Evolutionary conservation across 2,329 filamentous ascomycete species (phyloP).

Genomic region (Graphilbum sp.): DNA sequence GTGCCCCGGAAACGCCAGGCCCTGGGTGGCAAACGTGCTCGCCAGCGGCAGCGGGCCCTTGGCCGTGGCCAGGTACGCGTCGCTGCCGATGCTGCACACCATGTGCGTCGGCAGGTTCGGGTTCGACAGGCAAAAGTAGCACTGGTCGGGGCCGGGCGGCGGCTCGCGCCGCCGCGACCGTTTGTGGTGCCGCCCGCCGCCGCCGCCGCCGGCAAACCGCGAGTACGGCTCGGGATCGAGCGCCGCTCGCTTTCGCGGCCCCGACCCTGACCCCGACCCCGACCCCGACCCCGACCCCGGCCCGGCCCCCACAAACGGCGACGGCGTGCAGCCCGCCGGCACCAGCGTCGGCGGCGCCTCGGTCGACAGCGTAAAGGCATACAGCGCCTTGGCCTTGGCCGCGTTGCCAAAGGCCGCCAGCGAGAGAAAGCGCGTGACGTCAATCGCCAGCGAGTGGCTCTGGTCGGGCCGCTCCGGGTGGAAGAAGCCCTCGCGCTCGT

Average conservation of each 20-base stretch:
- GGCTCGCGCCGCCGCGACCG: constrained; percentile 23
- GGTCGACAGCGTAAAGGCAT: constrained; percentile 58
- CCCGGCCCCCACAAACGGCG: constrained; percentile 40
- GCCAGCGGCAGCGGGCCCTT: constrained; percentile 72
- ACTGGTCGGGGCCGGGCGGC: constrained; percentile 57
- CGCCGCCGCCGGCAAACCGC: constrained; percentile 34
- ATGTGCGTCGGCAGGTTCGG: constrained; percentile 72
- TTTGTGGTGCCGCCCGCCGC: constrained; percentile 26
- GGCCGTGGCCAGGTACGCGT: constrained; percentile 77
- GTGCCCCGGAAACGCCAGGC: constrained; percentile 64
- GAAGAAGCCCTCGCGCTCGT: constrained; percentile 86
- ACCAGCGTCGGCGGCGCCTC: constrained; percentile 42
- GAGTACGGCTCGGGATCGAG: constrained; percentile 30
- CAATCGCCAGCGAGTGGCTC: constrained; percentile 28
- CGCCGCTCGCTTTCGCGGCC: constrained; percentile 39
- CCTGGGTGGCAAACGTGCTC: constrained; percentile 45
- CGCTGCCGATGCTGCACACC: constrained; percentile 74
- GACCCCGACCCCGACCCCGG: neutral
- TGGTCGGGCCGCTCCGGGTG: constrained; percentile 32
- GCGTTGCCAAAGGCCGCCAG: constrained; percentile 63
- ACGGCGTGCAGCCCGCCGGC: constrained; percentile 56
- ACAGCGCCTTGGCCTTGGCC: constrained; percentile 64
- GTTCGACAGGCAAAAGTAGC: constrained; percentile 93
- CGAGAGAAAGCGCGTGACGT: constrained; percentile 78
- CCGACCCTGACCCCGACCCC: constrained; percentile 7